These are phyloP conservation scores for Diaporthe nobilis DNA, from an alignment of 2,329 filamentous ascomycete species.

Conservation along the genomic window DNA sequence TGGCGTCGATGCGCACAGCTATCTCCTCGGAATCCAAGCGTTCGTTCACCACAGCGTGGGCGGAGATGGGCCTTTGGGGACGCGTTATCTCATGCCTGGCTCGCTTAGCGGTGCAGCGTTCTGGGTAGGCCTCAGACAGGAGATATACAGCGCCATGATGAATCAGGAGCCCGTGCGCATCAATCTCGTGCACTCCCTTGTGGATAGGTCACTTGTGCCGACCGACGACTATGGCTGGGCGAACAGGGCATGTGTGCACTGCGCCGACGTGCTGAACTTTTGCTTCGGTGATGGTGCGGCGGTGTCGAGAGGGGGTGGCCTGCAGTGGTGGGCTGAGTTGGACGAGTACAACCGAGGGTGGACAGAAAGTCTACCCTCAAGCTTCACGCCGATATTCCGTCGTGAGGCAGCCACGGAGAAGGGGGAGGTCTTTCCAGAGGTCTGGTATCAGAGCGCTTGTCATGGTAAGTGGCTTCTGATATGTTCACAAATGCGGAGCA, in stretches of 20 bases:
- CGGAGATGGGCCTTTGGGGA: constrained; percentile 45
- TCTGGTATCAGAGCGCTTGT: constrained; percentile 70
- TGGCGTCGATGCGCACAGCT: constrained; percentile 62
- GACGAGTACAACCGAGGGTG: constrained; percentile 62
- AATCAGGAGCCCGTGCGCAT: constrained; percentile 62
- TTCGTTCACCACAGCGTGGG: constrained; percentile 57
- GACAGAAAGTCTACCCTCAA: constrained; percentile 61
- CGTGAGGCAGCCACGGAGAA: constrained; percentile 50
- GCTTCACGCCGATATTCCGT: constrained; percentile 69
- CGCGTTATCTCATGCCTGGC: constrained; percentile 56
- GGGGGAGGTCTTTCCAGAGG: constrained; percentile 66
- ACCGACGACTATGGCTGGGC: constrained; percentile 70
- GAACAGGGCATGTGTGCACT: constrained; percentile 73
- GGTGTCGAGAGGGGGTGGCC: constrained; percentile 46
- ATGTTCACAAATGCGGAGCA: not conserved
- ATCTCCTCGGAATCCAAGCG: constrained; percentile 61
- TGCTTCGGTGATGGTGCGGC: constrained; percentile 64
- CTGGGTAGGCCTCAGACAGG: constrained; percentile 71
- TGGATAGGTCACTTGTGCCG: constrained; percentile 64
- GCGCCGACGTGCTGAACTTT: constrained; percentile 74
- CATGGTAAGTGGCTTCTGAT: constrained; percentile 58
- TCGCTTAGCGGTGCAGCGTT: constrained; percentile 67
- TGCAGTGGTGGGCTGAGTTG: constrained; percentile 59
- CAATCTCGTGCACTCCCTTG: constrained; percentile 64
- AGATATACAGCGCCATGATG: constrained; percentile 70